phyloP scores from a whole-genome alignment of 2,329 filamentous ascomycete genomes.

The Aspergillus nomiae region DNA sequence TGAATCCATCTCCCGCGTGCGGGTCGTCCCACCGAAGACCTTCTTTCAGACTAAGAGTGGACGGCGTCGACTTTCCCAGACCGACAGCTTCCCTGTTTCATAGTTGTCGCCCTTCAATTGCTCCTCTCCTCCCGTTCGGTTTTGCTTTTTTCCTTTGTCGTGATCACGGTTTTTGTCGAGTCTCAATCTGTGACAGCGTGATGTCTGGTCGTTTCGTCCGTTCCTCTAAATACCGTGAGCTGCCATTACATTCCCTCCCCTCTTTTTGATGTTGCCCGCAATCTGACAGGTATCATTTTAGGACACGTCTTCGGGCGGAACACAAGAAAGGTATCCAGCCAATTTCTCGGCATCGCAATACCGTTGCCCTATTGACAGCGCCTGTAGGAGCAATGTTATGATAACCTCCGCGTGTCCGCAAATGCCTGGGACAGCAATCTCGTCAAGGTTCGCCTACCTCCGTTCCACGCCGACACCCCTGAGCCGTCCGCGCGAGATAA shows the following conservation, averaged over 20 bases:
- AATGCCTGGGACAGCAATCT: constrained; percentile 99
- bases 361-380: constrained; percentile 8
- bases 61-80: constrained; percentile 5
- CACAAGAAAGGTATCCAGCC: constrained; percentile 70
- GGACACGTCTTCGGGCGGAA: constrained; percentile 98
- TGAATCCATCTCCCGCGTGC: constrained; percentile 9
- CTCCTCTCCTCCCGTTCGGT: constrained; percentile 10
- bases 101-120: constrained; percentile 3
- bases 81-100: constrained; percentile 10
- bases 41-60: constrained; percentile 7
- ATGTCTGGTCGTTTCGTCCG: constrained; percentile 75
- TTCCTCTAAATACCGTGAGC: constrained; percentile 72
- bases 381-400: constrained; percentile 85
- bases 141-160: constrained; percentile 14
- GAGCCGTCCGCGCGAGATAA: constrained; percentile 1
- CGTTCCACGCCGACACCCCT: constrained; percentile 8
- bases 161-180: neutral
- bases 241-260: constrained; percentile 13
- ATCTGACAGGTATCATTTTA: constrained; percentile 46
- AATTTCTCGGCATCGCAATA: neutral
- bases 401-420: constrained; percentile 93
- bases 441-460: constrained; percentile 71
- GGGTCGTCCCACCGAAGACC: constrained; percentile 13
- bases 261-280: constrained; percentile 23
- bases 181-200: constrained; percentile 17